Conservation (phyloP, 768 basidiomycete species). For the Panaeolus cyanescens region DNA sequence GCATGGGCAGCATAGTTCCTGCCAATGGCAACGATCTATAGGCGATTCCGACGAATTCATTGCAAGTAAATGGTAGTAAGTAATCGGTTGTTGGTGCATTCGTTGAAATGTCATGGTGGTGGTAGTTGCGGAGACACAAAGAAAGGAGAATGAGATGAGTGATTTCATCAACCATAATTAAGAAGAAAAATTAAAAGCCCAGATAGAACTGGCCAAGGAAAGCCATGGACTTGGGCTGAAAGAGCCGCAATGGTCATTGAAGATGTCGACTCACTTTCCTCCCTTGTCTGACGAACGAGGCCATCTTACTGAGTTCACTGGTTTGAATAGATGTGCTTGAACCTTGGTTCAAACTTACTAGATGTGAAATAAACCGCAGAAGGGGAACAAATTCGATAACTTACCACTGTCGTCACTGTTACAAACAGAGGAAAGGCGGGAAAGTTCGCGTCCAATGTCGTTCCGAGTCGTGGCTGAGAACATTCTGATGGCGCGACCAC, state of each 20-base stretch:
- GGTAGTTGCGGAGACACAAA: neutral
- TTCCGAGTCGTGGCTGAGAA: neutral
- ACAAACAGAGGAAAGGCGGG: neutral
- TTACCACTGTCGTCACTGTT: neutral
- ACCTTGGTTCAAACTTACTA: neutral
- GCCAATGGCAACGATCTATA: constrained; percentile 91
- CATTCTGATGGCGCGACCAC: constrained; percentile 1
- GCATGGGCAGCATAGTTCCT: constrained; percentile 92
- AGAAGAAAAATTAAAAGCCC: neutral
- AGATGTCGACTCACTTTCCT: constrained; percentile 31
- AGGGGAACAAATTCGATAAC: neutral
- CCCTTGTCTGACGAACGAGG: constrained; percentile 37
- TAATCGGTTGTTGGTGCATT: neutral
- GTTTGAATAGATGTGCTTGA: neutral
- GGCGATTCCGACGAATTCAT: neutral
- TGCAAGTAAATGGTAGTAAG: neutral
- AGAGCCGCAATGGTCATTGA: neutral
- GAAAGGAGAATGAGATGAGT: neutral
- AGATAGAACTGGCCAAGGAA: neutral
- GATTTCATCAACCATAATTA: neutral
- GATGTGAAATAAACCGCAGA: neutral
- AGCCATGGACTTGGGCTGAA: neutral
- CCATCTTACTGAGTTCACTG: constrained; percentile 17
- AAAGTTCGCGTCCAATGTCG: neutral
- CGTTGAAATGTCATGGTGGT: neutral